Base-by-base conservation (phyloP, 306 rosid genomes). In the Cicer cuneatum region DNA sequence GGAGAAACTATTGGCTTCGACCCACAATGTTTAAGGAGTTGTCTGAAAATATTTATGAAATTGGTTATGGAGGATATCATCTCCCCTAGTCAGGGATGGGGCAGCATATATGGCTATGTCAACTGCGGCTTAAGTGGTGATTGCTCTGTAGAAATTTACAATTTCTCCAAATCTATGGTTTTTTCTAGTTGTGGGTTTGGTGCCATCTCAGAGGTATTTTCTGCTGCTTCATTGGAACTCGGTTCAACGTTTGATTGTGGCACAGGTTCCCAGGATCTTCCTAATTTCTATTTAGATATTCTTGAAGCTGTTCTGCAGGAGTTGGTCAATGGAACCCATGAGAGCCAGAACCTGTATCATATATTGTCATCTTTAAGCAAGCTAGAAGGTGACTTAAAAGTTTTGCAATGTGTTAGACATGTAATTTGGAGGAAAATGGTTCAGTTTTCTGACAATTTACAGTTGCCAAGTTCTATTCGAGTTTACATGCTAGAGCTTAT, bases 11-110 rank as follows among this genome's bases (percentile, higher is more conserved):
- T 42, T 64, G 57, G 78, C 77, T 85, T 87, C 57, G 82, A 65
- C 82, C 88, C 94, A 3, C 93, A 87, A 73, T 83, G 89, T 82
- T 84, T 95, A 74, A 74, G 79, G 74, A 78, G 84, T 80, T 90
- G 87, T 80, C 87, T 89, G 14, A 87, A 89, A 82, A 89, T 80
- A 82, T 88, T 89, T 72, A 86, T 86, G 92, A 89, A 88, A 80
- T 82, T 92, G 82, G 93, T 95, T 77, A 81, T 85, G 81, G 99
- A 95, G 76, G 99, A 95, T 83, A 85, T 71, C 77, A 86, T 95
- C 61, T 92, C 98, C 29, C 98, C 99, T 2, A 90, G 89, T 84
- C 98, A 92, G 83, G 93, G 98, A 66, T 95, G 97, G 99, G 85
- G 76, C 71, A 89, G 96, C 76, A 63, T 86, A 71, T 72, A 78